Base-by-base conservation (phyloP, 2,329 filamentous ascomycete species). In the Neonectria punicea region DNA sequence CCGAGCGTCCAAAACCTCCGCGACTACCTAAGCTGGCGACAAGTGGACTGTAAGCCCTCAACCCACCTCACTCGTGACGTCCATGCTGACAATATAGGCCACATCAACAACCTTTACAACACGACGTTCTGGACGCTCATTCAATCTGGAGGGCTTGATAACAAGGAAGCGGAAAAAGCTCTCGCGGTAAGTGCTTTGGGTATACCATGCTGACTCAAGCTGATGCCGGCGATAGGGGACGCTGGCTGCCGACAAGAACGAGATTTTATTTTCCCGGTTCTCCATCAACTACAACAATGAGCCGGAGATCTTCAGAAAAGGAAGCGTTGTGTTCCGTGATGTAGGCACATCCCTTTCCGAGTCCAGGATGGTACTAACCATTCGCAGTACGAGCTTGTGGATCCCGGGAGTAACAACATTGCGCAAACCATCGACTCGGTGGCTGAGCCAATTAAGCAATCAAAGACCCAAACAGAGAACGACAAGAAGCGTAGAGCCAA, bases 101-200 rank as follows among this genome's bases (percentile, higher is more conserved):
- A 99, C 77, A 97, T 99, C 73, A 99, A 99, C 79, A 99, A 99
- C 75, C 87, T 99, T 5, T 99, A 98, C 80, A 99, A 99, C 78
- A 99, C 96, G 0, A 93, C 93, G 0, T 98, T 98, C 78, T 99
- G 96, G 96, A 85, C 91, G 1, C 83, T 99, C 73, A 91, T 98
- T 22, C 89, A 93, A 68, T 83, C 89, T 53, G 94, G 93, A 2
- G 92, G 91, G 0, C 86, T 96, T 82, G 90, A 87, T 57, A 87
- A 89, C 32, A 91, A 90, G 55, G 91, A 93, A 63, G 96, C 96
- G 0, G 95, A 98, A 77, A 87, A 91, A 74, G 87, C 88, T 64
- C 86, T 99, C 49, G 90, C 92, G 72, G 92, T 92, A 77, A 70
- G 83, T 73, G n/a, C 11, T 25, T 9, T 39, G 11, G 3, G 25